Percentiles rank a stretch among this genome's conserved stretches.
phyloP scores from a whole-genome alignment of 495 filamentous ascomycete genomes.

The Penicillium simplicissimum region DNA sequence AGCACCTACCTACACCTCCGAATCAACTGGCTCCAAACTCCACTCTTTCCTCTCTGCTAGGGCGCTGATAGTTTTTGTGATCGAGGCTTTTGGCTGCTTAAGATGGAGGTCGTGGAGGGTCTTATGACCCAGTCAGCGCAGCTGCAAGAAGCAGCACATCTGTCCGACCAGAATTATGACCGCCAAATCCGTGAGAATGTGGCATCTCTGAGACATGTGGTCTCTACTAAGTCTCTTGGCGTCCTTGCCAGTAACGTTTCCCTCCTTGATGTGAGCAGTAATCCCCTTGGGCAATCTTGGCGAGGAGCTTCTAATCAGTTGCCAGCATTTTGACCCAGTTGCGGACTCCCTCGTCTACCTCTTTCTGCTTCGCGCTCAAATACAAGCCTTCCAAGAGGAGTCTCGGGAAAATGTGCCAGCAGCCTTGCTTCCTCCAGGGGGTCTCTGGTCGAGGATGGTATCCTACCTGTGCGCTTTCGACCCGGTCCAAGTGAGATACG shows the following conservation, averaged over 20 bases:
- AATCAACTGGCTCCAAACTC: background rate
- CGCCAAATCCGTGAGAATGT: constrained; percentile 32
- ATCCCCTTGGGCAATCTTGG: background rate
- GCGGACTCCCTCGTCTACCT: constrained; percentile 47
- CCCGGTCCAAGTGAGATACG: constrained; percentile 60
- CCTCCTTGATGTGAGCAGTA: constrained; percentile 35
- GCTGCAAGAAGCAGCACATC: constrained; percentile 7
- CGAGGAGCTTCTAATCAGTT: background rate
- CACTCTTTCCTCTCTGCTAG: background rate
- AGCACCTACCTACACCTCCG: background rate
- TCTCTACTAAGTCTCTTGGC: constrained; percentile 21
- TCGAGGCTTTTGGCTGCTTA: background rate
- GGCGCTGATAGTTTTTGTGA: background rate
- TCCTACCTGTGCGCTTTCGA: constrained; percentile 57
- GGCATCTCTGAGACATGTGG: constrained; percentile 24
- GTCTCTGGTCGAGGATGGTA: constrained; percentile 49
- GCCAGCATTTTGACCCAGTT: constrained; percentile 36
- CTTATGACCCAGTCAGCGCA: constrained; percentile 18
- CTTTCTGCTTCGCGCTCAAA: constrained; percentile 38
- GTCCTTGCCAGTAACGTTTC: constrained; percentile 17
- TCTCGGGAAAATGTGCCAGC: constrained; percentile 22
- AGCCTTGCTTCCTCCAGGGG: constrained; percentile 33
- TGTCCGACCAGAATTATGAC: constrained; percentile 31
- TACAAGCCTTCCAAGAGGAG: constrained; percentile 29
- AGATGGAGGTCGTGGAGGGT: constrained; percentile 18